Evolutionary conservation across 75 land plant species (phyloP), one percentile per base, ranked within the genome.

Genomic region (Pinus taeda): DNA sequence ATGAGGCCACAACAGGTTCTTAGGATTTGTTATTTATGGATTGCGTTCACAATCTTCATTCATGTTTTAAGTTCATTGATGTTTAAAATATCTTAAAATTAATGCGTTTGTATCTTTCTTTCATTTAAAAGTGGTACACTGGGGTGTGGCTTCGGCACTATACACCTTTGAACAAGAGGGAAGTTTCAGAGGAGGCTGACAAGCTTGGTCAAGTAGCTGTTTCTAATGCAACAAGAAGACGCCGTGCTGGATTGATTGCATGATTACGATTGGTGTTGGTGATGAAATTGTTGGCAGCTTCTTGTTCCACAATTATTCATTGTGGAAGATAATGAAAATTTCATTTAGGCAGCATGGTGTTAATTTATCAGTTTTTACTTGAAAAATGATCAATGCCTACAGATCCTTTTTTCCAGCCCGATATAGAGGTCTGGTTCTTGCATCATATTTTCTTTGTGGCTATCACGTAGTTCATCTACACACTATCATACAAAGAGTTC

Each of bases 1-100:
- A 97, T 97, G 86, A 84, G 99, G 74, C 99, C 99, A 53, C 95
- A 93, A 76, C 86, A 97, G 99, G 99, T 95, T 29, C 39, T 60
- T 74, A 59, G 4, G 63, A 74, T 57, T 33, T 75, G 57, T 57
- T 36, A 56, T 64, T 55, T 55, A 77, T 4, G 74, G 29, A 15
- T 55, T 73, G 26, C 24, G 30, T 4, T 22, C 58, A 26, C 17
- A 37, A 12, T 69, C 42, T 69, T n/a, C 33, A 69, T n/a, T n/a
- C 71, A 39, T 8, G n/a, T 37, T 69, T 69, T 4, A 39, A 42
- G 15, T n/a, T 17, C 39, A 6, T 39, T 42, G 71, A 69, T 45
- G 42, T 69, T 42, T 69, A n/a, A 42, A n/a, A n/a, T 42, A n/a
- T 4, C 7, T 3, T 15, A n/a, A 6, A 8, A 69, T 69, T 69